Conservation (phyloP, 2,329 filamentous ascomycete genomes). For the Hypoxylon sp. region DNA sequence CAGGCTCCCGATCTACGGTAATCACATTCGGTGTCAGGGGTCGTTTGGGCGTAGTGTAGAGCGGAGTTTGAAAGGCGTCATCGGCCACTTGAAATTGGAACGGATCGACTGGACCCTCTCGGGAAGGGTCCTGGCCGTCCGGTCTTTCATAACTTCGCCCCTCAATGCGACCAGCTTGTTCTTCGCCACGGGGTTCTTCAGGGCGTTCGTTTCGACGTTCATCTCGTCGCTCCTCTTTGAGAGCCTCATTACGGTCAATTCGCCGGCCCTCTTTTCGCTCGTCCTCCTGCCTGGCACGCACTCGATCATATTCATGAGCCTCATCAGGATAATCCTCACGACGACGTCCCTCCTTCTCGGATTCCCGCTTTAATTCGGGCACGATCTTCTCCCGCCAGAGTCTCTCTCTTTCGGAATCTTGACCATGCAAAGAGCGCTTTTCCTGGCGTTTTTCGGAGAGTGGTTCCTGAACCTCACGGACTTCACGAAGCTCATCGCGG, state of each 20-base stretch:
- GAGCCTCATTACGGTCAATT: conserved; percentile 49
- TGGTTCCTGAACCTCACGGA: conserved; percentile 27
- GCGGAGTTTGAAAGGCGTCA: conserved; percentile 64
- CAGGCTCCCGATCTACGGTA: conserved; percentile 67
- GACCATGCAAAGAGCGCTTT: conserved; percentile 41
- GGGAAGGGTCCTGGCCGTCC: conserved; percentile 44
- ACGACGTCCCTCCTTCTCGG: conserved; percentile 41
- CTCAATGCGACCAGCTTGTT: conserved; percentile 37
- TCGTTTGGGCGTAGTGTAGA: conserved; percentile 55
- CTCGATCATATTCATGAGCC: conserved; percentile 48
- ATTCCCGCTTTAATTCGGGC: conserved; percentile 36
- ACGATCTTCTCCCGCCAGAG: conserved; percentile 41
- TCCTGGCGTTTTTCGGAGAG: conserved; percentile 30
- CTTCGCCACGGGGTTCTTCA: too few species aligned
- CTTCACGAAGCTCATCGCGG: conserved; percentile 49
- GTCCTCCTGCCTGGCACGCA: conserved; percentile 41
- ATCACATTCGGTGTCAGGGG: conserved; percentile 64
- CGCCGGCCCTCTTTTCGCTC: conserved; percentile 47
- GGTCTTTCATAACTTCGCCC: conserved; percentile 49
- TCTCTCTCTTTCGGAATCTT: conserved; percentile 41
- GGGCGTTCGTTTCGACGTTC: conserved; percentile 24
- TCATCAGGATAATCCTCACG: conserved; percentile 49
- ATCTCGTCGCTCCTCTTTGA: conserved; percentile 37
- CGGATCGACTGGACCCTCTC: conserved; percentile 61
- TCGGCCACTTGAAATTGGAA: conserved; percentile 70